phyloP scores from a whole-genome alignment of 2,329 filamentous ascomycete genomes.

The Calonectria pteridis region DNA sequence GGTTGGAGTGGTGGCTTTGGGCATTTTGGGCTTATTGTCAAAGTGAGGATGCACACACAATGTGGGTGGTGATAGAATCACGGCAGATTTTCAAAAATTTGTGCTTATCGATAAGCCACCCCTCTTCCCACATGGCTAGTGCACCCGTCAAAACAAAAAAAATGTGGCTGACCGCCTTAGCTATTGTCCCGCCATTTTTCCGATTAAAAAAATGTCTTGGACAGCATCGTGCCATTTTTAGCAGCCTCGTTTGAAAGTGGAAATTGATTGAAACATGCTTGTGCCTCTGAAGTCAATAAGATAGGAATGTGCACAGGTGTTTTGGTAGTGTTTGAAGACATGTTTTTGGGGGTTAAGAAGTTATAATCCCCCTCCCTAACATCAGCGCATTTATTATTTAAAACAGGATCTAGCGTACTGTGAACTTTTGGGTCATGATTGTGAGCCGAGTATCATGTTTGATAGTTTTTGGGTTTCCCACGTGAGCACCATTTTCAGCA shows the following conservation, averaged over 20 bases:
- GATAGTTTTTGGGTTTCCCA: background rate
- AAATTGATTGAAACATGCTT: background rate
- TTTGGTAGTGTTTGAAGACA: background rate
- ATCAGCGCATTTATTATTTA: background rate
- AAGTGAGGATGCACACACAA: slow-evolving; percentile 36
- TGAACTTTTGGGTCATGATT: background rate
- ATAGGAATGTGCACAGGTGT: background rate
- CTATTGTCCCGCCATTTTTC: slow-evolving; percentile 2
- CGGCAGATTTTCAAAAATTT: slow-evolving; percentile 52
- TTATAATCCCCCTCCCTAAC: background rate
- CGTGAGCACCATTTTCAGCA: background rate
- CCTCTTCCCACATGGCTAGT: slow-evolving; percentile 50
- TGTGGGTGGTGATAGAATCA: slow-evolving; percentile 34
- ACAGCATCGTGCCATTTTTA: background rate
- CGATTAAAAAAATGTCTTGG: background rate
- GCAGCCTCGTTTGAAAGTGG: background rate
- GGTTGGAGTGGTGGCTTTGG: slow-evolving; percentile 77
- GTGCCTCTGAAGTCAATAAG: background rate
- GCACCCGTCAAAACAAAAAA: slow-evolving; percentile 8
- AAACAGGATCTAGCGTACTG: background rate
- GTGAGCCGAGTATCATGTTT: background rate
- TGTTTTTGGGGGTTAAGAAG: background rate
- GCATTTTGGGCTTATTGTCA: slow-evolving; percentile 69
- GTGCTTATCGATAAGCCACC: slow-evolving; percentile 56
- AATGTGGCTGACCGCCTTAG: slow-evolving; percentile 49